Base-by-base conservation (phyloP, 139 green algal species). In the Limnomonas spitsbergensis region DNA sequence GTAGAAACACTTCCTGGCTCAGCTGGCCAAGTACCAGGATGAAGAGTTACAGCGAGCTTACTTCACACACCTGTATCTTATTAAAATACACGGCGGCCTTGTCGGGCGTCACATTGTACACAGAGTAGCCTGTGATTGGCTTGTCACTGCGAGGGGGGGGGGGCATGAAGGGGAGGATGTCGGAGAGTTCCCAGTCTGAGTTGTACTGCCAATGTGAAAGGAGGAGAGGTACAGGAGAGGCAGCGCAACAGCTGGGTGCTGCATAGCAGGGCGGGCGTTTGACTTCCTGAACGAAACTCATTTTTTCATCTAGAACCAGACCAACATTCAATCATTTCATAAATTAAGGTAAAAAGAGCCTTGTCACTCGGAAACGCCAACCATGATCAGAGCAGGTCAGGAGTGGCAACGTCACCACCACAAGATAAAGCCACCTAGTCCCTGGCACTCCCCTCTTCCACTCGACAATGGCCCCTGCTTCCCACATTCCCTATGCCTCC, bases 71-170 rank as follows among this genome's bases (percentile, higher is more conserved):
- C 47, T 61, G 95, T 26, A 98, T 97, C 83, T 99, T 99, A 90
- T 98, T 98, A 88, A 99, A 99, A 86, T 99, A 98, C 31, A 87
- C 73, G 34, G 94, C 95, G 1, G 91, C 91, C 85, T 90, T 89
- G 77, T 90, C 83, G 35, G 95, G 95, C 0, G 89, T 90, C 7
- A 99, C 96, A 80, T 98, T 99, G 90, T 99, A 99, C 14, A 97
- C 97, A 54, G 92, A 97, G 61, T 98, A 95, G 14, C 95, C 95
- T 1, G 88, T 93, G n/a, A 93, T 77, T n/a, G 88, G 70, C 40
- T 90, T 83, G 73, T 89, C 80, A 54, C 87, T 91, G 82, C 9
- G 4, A 70, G 29, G 42, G 7, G 42, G 42, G 42, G 42, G 9
- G 42, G 42, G 7, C 6, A 9, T 27, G 7, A 54, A 54, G 42